These are phyloP conservation scores for Corchorus capsularis DNA, from an alignment of 345 rosid genomes.

Conservation along the genomic window DNA sequence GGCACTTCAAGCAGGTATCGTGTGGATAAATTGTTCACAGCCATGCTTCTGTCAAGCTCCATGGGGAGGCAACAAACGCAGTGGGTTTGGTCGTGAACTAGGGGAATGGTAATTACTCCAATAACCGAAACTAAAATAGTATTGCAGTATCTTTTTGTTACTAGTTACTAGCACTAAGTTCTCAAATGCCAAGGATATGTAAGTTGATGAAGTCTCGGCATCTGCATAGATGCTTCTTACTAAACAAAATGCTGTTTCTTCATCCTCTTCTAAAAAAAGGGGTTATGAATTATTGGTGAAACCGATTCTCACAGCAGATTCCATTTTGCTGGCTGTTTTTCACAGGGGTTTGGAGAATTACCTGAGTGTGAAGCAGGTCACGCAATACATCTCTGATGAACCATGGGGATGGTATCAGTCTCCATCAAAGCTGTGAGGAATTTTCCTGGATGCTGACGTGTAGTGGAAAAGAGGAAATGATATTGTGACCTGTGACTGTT, in stretches of 20 bases:
- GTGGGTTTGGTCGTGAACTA: slow-evolving; percentile 97
- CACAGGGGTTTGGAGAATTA: slow-evolving; percentile 93
- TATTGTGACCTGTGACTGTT: no score
- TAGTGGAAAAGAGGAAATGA: neutral
- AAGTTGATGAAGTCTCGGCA: neutral
- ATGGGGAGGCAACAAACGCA: slow-evolving; percentile 97
- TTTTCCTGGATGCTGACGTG: neutral
- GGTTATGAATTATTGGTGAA: neutral
- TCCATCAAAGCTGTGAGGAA: slow-evolving; percentile 72
- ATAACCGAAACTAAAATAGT: neutral
- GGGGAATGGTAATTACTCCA: slow-evolving; percentile 75
- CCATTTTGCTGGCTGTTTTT: neutral
- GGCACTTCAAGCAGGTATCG: slow-evolving; percentile 80
- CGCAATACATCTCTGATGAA: slow-evolving; percentile 68
- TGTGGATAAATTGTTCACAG: slow-evolving; percentile 98
- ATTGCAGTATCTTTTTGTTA: neutral
- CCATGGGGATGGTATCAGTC: slow-evolving; percentile 93
- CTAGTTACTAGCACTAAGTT: neutral
- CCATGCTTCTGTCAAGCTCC: slow-evolving; percentile 98
- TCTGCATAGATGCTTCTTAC: neutral
- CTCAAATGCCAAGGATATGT: no score
- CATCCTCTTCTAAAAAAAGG: neutral
- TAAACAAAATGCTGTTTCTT: neutral
- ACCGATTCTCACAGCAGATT: neutral
- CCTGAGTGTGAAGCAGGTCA: slow-evolving; percentile 91